phyloP scores from a whole-genome alignment of 2,329 filamentous ascomycete species.

The Fusarium bactridioides region DNA sequence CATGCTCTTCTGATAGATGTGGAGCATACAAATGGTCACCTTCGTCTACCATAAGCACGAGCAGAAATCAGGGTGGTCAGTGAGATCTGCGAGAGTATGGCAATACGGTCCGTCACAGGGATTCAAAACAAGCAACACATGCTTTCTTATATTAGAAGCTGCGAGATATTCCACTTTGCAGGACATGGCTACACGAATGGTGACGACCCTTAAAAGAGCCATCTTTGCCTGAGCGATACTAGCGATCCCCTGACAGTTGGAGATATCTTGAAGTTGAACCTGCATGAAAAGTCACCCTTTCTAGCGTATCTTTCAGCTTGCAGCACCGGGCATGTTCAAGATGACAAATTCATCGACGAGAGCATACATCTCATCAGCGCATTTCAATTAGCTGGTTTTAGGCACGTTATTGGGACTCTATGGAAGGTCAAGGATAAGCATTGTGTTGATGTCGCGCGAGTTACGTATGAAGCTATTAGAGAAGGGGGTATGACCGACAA shows the following conservation, averaged over 20 bases:
- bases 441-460: background rate
- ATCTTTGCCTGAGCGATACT: rapidly evolving
- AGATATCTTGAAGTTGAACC: background rate
- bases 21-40: background rate
- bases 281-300: background rate
- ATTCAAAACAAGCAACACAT: no score
- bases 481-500: background rate
- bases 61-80: background rate
- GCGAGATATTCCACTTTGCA: conserved; percentile 1
- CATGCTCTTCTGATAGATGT: background rate
- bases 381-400: background rate
- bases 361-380: conserved; percentile 2
- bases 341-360: background rate
- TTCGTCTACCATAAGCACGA: background rate
- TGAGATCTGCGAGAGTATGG: background rate
- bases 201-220: background rate
- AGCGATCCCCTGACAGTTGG: background rate
- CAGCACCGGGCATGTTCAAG: background rate
- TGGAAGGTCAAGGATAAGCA: background rate
- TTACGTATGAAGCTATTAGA: background rate
- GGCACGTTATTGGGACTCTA: background rate
- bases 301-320: background rate
- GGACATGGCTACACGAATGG: background rate
- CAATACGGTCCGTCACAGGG: no score
- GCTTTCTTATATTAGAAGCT: no score